These are phyloP conservation scores for Earliella scabrosa DNA, from an alignment of 1,284 basidiomycete genomes.

Conservation along the genomic window DNA sequence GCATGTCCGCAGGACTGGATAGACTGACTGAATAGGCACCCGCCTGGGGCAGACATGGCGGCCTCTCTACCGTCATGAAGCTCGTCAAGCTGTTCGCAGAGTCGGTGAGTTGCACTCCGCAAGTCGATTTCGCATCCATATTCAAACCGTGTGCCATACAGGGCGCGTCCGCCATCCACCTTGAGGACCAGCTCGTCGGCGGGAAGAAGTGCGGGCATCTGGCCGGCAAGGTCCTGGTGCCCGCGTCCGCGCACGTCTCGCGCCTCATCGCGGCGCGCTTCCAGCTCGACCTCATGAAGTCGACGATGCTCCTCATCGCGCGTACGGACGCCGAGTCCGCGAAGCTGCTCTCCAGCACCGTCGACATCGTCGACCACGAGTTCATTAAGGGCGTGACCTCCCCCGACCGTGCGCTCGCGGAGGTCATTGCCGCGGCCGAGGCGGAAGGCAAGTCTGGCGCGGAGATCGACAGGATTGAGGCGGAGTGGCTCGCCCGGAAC, in stretches of 20 bases:
- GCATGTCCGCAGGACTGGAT: not conserved
- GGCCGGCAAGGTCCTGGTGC: conserved; percentile 93
- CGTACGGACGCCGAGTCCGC: conserved; percentile 93
- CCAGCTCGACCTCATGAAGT: conserved; percentile 87
- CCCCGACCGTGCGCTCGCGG: conserved; percentile 63
- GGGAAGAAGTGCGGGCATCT: conserved; percentile 95
- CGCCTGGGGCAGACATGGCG: conserved; percentile 70
- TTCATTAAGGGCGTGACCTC: conserved; percentile 80
- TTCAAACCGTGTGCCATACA: conserved; percentile 30
- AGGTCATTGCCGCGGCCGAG: conserved; percentile 79
- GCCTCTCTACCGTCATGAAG: conserved; percentile 96
- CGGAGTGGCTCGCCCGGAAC: conserved; percentile 76
- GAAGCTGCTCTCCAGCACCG: conserved; percentile 82
- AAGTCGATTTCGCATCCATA: not conserved
- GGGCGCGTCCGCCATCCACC: conserved; percentile 88
- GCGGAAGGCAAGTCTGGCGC: conserved; percentile 66
- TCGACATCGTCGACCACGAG: conserved; percentile 77
- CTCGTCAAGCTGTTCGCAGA: conserved; percentile 92
- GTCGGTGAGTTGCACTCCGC: conserved; percentile 50
- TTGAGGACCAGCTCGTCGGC: conserved; percentile 93
- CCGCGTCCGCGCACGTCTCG: conserved; percentile 84
- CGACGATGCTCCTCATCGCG: conserved; percentile 88
- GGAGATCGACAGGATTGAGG: conserved; percentile 80
- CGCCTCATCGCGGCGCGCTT: conserved; percentile 85
- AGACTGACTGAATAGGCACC: conserved; percentile 10